Evolutionary conservation across 2,329 filamentous ascomycete genomes (phyloP).

Genomic region (Fusarium camptoceras): DNA sequence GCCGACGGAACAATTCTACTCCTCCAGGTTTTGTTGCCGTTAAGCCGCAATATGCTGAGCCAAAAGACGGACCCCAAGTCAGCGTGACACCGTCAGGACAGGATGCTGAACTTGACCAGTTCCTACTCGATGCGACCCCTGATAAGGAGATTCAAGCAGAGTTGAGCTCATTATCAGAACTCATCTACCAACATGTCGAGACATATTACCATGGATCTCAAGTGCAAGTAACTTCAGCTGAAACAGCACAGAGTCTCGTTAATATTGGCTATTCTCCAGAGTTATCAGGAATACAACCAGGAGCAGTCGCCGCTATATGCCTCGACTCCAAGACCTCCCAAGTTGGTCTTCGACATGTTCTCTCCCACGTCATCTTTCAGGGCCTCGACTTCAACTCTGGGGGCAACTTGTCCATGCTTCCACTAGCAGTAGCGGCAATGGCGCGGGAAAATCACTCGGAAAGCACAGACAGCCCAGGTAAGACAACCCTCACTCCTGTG

Average conservation of each 20-base stretch:
- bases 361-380: slow-evolving; percentile 52
- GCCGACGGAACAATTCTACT: neutral
- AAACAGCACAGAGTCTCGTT: slow-evolving; percentile 42
- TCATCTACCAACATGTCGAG: slow-evolving; percentile 56
- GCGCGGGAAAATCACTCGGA: slow-evolving; percentile 48
- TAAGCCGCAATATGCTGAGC: neutral
- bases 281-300: slow-evolving; percentile 19
- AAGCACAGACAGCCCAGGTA: slow-evolving; percentile 48
- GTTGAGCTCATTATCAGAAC: slow-evolving; percentile 49
- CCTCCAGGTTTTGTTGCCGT: neutral
- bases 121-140: slow-evolving; percentile 52
- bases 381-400: slow-evolving; percentile 50
- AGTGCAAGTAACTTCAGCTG: slow-evolving; percentile 27
- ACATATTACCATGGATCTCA: slow-evolving; percentile 52
- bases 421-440: slow-evolving; percentile 49
- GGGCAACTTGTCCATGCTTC: slow-evolving; percentile 53
- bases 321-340: slow-evolving; percentile 50
- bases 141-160: slow-evolving; percentile 53
- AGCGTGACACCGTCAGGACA: slow-evolving; percentile 22
- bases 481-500: slow-evolving; percentile 8
- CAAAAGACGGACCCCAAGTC: slow-evolving; percentile 18
- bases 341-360: slow-evolving; percentile 53
- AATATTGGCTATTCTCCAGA: slow-evolving; percentile 45
- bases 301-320: slow-evolving; percentile 47
- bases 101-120: slow-evolving; percentile 49